Evolutionary conservation across 768 basidiomycete species (phyloP).

Genomic region (Leccinum rimulosum): DNA sequence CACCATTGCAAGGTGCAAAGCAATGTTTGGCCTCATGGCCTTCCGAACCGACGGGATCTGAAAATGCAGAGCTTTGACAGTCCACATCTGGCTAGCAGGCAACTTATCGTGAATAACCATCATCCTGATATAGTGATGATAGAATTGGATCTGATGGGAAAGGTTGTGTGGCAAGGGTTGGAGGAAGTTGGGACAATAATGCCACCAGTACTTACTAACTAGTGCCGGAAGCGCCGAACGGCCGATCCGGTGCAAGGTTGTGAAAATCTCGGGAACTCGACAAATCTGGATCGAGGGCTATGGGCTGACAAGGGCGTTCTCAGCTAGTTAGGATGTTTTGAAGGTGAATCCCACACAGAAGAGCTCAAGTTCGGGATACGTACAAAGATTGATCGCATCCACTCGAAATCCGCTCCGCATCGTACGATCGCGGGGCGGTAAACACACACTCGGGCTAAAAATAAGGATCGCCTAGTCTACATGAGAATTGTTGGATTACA

Average conservation of each 20-base stretch:
- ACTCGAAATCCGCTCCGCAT: background rate
- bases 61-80: conserved; percentile 44
- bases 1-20: conserved; percentile 57
- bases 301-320: too few species aligned
- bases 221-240: conserved; percentile 53
- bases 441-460: background rate
- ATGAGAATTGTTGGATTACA: background rate
- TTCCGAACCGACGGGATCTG: conserved; percentile 48
- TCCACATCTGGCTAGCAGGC: conserved; percentile 38
- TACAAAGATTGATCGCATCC: background rate
- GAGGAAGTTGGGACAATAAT: conserved; percentile 71
- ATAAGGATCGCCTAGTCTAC: background rate
- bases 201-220: conserved; percentile 32
- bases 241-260: conserved; percentile 67
- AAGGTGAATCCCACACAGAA: too few species aligned
- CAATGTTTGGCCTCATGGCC: conserved; percentile 72
- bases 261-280: conserved; percentile 59
- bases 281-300: conserved; percentile 69
- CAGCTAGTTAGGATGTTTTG: background rate
- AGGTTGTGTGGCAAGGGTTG: conserved; percentile 44
- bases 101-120: conserved; percentile 62
- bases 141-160: background rate
- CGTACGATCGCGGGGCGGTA: background rate
- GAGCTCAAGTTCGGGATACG: background rate
- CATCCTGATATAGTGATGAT: conserved; percentile 55